Evolutionary conservation across 768 basidiomycete species (phyloP), one percentile per base, ranked within the genome.

Genomic region (Atractiella rhizophila): DNA sequence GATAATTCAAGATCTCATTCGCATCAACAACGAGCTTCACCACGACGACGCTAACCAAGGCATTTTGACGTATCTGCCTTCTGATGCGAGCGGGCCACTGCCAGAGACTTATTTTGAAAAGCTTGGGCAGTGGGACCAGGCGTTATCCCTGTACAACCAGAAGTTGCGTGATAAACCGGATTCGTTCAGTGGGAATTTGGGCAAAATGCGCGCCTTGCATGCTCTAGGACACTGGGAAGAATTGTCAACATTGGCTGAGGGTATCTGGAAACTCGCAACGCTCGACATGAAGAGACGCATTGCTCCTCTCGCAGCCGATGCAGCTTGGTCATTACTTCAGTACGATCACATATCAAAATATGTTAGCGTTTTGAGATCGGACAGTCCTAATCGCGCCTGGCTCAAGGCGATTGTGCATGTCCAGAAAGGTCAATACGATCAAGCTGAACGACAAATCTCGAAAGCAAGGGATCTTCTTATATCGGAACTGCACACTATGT

Each of bases 21-120:
- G 79, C 18, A 85, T 98, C 58, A 98, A 96, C 61, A 88, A 85
- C 29, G 77, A 78, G 51, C 67, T 98, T 1, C 88, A 94, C 55
- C 91, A 94, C 56, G 81, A 82, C 40, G 91, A 98, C 52, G 88
- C 86, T 5, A 88, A 91, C 2, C 88, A 83, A 79, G 91, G 91
- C 10, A 94, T 85, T 24, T 68, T 96, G 2, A 69, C 76, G 21
- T 76, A 78, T 37, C 77, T 85, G 55, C 83, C 91, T 54, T 91
- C 94, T 49, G 79, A 88, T 53, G n/a, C n/a, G n/a, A n/a, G n/a
- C n/a, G n/a, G n/a, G n/a, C n/a, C n/a, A n/a, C n/a, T n/a, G n/a
- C n/a, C n/a, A n/a, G n/a, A n/a, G n/a, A n/a, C n/a, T n/a, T 98
- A 91, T 91, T 98, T 82, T 56, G 85, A 96, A 59, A 70, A 88